phyloP scores from a whole-genome alignment of 768 basidiomycete species.

The Hypsizygus marmoreus region DNA sequence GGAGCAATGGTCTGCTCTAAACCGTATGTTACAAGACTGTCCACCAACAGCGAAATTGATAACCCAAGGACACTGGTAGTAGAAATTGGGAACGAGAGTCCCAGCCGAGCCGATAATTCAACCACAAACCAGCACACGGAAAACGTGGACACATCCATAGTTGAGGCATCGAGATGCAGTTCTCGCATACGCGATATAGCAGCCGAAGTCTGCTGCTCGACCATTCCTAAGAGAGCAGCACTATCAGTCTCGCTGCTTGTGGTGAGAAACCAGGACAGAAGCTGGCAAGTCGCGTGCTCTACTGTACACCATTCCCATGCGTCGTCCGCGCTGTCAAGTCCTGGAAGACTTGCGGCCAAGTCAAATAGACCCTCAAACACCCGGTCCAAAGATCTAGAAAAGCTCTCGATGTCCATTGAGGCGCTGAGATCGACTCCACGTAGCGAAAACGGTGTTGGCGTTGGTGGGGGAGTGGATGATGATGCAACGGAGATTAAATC shows the following conservation, averaged over 20 bases:
- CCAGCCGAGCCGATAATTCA: slow-evolving; percentile 50
- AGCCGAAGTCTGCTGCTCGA: slow-evolving; percentile 38
- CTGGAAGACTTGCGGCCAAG: slow-evolving; percentile 37
- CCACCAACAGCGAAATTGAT: slow-evolving; percentile 43
- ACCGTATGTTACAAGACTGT: slow-evolving; percentile 54
- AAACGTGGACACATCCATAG: slow-evolving; percentile 41
- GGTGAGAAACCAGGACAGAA: slow-evolving; percentile 46
- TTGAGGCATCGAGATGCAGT: slow-evolving; percentile 28
- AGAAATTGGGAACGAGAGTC: slow-evolving; percentile 18
- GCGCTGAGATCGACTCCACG: slow-evolving; percentile 47
- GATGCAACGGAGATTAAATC: slow-evolving; percentile 59
- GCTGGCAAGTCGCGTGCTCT: slow-evolving; percentile 42
- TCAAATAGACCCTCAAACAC: slow-evolving; percentile 47
- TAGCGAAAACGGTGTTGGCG: slow-evolving; percentile 31
- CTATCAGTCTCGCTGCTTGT: slow-evolving; percentile 36
- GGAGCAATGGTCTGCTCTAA: slow-evolving; percentile 45
- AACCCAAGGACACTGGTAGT: slow-evolving; percentile 23
- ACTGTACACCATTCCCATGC: slow-evolving; percentile 40
- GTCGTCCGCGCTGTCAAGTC: slow-evolving; percentile 28
- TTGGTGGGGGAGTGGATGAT: slow-evolving; percentile 30
- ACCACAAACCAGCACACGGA: slow-evolving; percentile 64
- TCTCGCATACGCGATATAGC: slow-evolving; percentile 42
- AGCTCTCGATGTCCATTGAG: slow-evolving; percentile 40
- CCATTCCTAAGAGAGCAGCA: slow-evolving; percentile 27
- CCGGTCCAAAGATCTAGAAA: slow-evolving; percentile 47